Base-by-base conservation (phyloP, 2,329 filamentous ascomycete genomes). In the Microsporum ferrugineum region DNA sequence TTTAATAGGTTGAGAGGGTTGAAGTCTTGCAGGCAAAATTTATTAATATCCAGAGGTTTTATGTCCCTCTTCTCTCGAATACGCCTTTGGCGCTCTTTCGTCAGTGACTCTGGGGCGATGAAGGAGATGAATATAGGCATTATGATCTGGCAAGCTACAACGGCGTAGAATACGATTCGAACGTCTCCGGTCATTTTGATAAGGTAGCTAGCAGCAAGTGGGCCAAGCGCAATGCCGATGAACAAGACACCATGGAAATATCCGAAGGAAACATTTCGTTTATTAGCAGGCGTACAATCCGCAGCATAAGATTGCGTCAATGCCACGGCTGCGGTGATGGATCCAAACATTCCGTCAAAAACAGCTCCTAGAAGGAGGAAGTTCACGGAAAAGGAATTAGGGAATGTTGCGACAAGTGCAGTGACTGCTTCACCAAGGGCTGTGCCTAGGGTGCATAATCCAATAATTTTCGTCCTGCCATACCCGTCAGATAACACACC, bases 221-320 rank as follows among this genome's bases (percentile, higher is more conserved):
- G 94, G 0, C 94, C 94, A 36, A 92, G 75, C 0, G 94, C 92
- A 53, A 97, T 84, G n/a, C 94, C 94, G 1, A 83, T 81, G 72
- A 96, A 97, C 6, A 99, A 79, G 66, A 87, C 91, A 8, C 89
- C 91, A 68, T 97, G 89, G 68, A 97, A 87, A 71, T 91, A 92
- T 5, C 90, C 91, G 72, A 97, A 94, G 3, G 86, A 84, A 5
- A 95, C 88, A 63, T 87, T 88, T 23, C 94, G 85, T 68, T 84
- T 84, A 34, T 88, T 87, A 0, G 91, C 88, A 2, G 88, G 79
- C 0, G 91, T 92, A 73, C 90, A 96, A 73, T 99, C 94, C 45
- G 89, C 86, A 10, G 88, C 87, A 73, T 97, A 99, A 0, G 92
- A 90, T 71, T 95, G 87, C 27, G 84, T 86, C 62, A 95, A 77